phyloP scores from a whole-genome alignment of 192 early-diverging fungal genomes.

The Backusella parvicylindrica region DNA sequence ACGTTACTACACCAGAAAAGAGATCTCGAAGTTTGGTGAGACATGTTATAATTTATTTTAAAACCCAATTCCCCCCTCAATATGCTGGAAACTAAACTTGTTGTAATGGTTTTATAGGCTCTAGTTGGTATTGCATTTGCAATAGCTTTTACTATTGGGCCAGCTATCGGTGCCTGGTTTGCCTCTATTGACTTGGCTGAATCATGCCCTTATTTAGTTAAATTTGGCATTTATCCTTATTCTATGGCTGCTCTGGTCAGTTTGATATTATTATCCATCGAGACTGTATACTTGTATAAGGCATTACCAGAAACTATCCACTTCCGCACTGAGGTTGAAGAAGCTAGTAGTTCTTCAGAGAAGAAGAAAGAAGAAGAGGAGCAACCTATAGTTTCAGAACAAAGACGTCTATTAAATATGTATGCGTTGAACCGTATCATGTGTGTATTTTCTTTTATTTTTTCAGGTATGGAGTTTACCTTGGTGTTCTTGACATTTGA shows the following conservation, averaged over 20 bases:
- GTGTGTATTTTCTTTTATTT: constrained; percentile 87
- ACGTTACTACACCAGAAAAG: constrained; percentile 76
- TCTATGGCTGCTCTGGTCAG: constrained; percentile 88
- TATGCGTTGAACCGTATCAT: constrained; percentile 69
- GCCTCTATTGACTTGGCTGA: constrained; percentile 50
- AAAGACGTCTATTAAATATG: constrained; percentile 27
- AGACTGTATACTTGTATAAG: constrained; percentile 73
- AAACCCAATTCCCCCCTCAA: too few relatives aligned
- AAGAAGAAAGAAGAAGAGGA: not conserved
- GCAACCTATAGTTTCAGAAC: not conserved
- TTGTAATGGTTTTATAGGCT: constrained; percentile 51
- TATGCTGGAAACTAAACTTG: not conserved
- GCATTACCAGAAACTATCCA: constrained; percentile 74
- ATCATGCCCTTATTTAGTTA: constrained; percentile 36
- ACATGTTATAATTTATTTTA: not conserved
- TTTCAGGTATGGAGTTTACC: constrained; percentile 99
- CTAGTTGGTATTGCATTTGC: constrained; percentile 97
- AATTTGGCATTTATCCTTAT: constrained; percentile 65
- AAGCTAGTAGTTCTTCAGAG: not conserved
- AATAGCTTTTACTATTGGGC: constrained; percentile 93
- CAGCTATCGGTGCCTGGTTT: constrained; percentile 83
- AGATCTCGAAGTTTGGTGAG: constrained; percentile 77
- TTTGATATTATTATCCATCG: constrained; percentile 73
- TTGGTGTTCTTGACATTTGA: constrained; percentile 96
- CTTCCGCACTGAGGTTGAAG: constrained; percentile 20